Percentiles rank a stretch among this genome's conserved stretches.
Conservation (phyloP, 1,139 yeast genomes). For the Scheffersomyces cryptocercus region DNA sequence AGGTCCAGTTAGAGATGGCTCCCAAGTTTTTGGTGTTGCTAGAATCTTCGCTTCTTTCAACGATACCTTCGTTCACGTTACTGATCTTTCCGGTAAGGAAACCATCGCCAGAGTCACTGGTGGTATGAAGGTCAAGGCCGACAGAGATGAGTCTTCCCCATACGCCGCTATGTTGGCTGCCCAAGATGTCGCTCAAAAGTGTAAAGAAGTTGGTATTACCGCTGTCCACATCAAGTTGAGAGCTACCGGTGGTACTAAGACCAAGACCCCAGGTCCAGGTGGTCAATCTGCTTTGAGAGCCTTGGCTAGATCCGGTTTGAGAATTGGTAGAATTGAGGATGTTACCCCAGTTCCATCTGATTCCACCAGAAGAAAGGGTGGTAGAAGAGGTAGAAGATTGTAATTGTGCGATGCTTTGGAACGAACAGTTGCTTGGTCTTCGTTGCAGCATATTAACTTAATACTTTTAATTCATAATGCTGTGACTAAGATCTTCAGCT, state of each 20-base stretch:
- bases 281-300: constrained; percentile 99
- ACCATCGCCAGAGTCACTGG: constrained; percentile 99
- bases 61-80: constrained; percentile 99
- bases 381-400: constrained; percentile 99
- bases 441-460: constrained; percentile 22
- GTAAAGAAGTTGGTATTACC: constrained; percentile 99
- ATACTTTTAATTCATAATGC: constrained; percentile 2
- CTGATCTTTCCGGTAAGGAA: constrained; percentile 99
- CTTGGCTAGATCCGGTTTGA: constrained; percentile 99
- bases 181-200: constrained; percentile 98
- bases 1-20: constrained; percentile 91
- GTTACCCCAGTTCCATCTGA: constrained; percentile 99
- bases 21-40: constrained; percentile 99
- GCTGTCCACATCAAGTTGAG: constrained; percentile 99
- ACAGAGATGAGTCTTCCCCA: constrained; percentile 99
- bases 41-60: constrained; percentile 99
- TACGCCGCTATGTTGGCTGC: constrained; percentile 99
- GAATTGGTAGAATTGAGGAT: constrained; percentile 99
- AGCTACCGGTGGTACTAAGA: constrained; percentile 99
- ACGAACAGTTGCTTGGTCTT: background rate
- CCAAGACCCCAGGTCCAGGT: constrained; percentile 99
- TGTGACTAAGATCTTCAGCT: background rate
- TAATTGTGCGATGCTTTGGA: constrained; percentile 38
- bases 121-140: constrained; percentile 99
- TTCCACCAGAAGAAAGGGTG: constrained; percentile 99